Evolutionary conservation across 768 basidiomycete genomes (phyloP).

Genomic region (Amylocystis lapponica): DNA sequence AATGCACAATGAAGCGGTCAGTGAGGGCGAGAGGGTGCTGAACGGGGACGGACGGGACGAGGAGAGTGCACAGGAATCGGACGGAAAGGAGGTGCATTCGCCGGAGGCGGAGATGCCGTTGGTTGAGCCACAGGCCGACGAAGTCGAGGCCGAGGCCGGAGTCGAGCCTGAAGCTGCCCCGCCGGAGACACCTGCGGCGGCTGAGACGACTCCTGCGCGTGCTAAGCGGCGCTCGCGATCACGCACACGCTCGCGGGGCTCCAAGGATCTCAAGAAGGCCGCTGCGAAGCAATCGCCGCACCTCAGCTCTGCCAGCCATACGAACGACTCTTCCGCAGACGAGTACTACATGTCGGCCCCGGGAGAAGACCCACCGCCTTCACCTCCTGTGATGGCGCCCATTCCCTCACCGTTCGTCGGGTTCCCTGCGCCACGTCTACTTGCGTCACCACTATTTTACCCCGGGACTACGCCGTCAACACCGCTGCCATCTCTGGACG

Average conservation of each 20-base stretch:
- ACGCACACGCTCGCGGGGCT: slow-evolving; percentile 52
- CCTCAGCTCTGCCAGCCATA: slow-evolving; percentile 36
- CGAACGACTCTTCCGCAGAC: slow-evolving; percentile 69
- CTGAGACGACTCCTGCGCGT: slow-evolving; percentile 37
- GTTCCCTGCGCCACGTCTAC: slow-evolving; percentile 35
- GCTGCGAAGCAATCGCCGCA: slow-evolving; percentile 42
- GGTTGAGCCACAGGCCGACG: slow-evolving; percentile 2
- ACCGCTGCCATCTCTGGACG: slow-evolving; percentile 73
- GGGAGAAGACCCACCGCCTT: slow-evolving; percentile 32
- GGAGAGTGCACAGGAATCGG: slow-evolving; percentile 23
- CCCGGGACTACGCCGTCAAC: slow-evolving; percentile 63
- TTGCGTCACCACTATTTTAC: slow-evolving; percentile 43
- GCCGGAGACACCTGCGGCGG: slow-evolving; percentile 24
- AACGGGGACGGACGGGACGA: slow-evolving; percentile 32
- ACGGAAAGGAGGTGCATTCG: slow-evolving; percentile 8
- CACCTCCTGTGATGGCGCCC: slow-evolving; percentile 43
- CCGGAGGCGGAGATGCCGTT: slow-evolving; percentile 1
- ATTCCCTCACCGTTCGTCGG: slow-evolving; percentile 51
- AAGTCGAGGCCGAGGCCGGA: slow-evolving; percentile 20
- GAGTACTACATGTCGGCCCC: slow-evolving; percentile 17
- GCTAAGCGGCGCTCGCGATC: slow-evolving; percentile 72
- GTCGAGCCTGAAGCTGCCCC: slow-evolving; percentile 8
- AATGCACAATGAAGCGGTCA: slow-evolving; percentile 78
- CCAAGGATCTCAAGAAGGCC: slow-evolving; percentile 68
- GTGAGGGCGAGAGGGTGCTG: slow-evolving; percentile 67